Evolutionary conservation across 1,139 yeast species (phyloP).

Genomic region (Yamadazyma taylorii): DNA sequence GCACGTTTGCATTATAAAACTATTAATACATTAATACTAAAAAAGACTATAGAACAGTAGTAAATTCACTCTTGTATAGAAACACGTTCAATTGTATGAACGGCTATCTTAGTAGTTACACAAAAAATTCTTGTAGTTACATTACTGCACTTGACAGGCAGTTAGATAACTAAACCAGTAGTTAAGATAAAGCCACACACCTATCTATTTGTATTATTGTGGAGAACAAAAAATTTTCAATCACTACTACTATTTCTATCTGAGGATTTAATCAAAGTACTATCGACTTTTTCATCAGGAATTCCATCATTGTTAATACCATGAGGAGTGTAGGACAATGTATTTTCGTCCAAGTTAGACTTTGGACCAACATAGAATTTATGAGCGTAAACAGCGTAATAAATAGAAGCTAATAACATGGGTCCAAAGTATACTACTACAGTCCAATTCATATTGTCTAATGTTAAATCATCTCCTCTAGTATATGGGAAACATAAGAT

Average conservation of each 20-base stretch:
- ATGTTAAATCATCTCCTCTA: slow-evolving; percentile 47
- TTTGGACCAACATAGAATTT: slow-evolving; percentile 71
- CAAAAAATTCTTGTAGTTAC: no score
- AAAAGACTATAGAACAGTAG: no score
- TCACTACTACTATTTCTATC: slow-evolving; percentile 1
- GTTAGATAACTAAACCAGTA: no score
- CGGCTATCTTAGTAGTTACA: no score
- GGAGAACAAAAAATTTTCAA: no score
- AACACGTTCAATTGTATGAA: no score
- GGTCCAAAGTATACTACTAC: slow-evolving; percentile 68
- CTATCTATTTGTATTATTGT: no score
- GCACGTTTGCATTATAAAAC: no score
- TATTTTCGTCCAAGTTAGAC: slow-evolving; percentile 49
- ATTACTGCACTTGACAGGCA: no score
- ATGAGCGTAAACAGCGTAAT: slow-evolving; percentile 59
- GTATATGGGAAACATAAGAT: slow-evolving; percentile 65
- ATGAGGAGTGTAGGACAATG: slow-evolving; percentile 20
- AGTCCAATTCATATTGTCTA: slow-evolving; percentile 69
- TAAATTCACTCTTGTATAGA: no score
- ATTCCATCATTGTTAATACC: slow-evolving; percentile 11
- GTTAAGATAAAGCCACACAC: no score
- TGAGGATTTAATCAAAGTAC: not conserved
- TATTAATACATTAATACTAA: no score
- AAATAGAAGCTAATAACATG: slow-evolving; percentile 49
- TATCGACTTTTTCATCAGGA: slow-evolving; percentile 12